Percentiles rank a stretch among this genome's conserved stretches.
Evolutionary conservation across 352 stramenopile genomes (phyloP).

Genomic region (Pythium insidiosum): DNA sequence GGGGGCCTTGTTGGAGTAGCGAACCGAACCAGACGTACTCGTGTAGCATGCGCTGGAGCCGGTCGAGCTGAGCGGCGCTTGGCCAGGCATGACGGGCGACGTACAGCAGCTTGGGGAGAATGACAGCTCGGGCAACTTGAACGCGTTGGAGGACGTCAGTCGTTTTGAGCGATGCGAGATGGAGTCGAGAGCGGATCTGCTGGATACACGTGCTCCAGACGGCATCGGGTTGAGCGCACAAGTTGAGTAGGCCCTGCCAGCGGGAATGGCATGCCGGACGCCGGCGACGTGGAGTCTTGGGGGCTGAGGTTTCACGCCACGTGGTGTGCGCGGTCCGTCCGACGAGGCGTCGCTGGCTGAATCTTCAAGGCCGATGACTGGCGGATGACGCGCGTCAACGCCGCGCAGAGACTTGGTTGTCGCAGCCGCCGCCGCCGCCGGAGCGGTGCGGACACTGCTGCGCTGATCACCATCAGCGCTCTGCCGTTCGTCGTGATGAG

Average conservation of each 20-base stretch:
- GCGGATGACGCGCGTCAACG: too few relatives aligned
- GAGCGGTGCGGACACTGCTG: too few relatives aligned
- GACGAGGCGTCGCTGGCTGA: too few relatives aligned
- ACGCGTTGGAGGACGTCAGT: conserved; percentile 4
- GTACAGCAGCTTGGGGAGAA: conserved; percentile 4
- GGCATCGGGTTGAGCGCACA: neutral
- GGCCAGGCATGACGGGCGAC: conserved; percentile 4
- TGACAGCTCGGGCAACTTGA: neutral
- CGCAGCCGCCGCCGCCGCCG: too few relatives aligned
- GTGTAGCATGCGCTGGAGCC: neutral
- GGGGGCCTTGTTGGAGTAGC: neutral
- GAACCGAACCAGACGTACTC: conserved; percentile 4
- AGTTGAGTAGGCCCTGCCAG: neutral
- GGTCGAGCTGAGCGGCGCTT: neutral
- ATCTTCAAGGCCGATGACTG: too few relatives aligned
- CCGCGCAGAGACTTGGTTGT: too few relatives aligned
- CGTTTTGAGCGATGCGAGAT: neutral
- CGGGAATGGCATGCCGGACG: too few relatives aligned
- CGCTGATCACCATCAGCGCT: too few relatives aligned
- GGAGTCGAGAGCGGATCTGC: neutral
- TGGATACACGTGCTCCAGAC: neutral
- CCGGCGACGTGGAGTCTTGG: too few relatives aligned
- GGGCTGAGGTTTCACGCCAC: too few relatives aligned
- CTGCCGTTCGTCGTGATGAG: too few relatives aligned
- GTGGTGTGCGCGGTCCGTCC: too few relatives aligned